Evolutionary conservation across 495 filamentous ascomycete species (phyloP), one percentile per base, ranked within the genome.

Genomic region (Amorphotheca resinae): DNA sequence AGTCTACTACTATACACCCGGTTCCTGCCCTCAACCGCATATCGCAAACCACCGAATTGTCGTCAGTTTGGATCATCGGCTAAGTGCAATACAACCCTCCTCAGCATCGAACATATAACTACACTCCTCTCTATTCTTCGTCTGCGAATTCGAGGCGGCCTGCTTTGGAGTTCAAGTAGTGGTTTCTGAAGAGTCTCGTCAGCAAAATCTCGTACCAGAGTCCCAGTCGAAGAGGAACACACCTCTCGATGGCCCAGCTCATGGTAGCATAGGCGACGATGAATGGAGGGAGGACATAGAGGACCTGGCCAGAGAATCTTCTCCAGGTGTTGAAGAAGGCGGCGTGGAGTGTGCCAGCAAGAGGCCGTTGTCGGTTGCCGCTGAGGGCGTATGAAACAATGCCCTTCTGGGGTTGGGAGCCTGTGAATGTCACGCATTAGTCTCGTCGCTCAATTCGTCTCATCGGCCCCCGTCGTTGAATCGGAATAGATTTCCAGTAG

Each of bases 161-260:
- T 69, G 45, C 64, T 68, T 87, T 87, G 50, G 78, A 84, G 67
- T 87, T 84, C 53, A 84, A 65, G 61, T 76, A 86, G 46, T 85
- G 68, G 64, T 87, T 87, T 61, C 83, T 87, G 18, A 15, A 14
- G 9, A 22, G 2, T 14, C 12, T 17, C 3, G 37, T 54, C 22
- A 51, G 23, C 31, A 9, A 15, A 28, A n/a, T n/a, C 25, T 28
- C 5, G 25, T 11, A 5, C 11, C 11, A 11, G 41, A 15, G n/a
- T 2, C 18, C 12, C 8, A 30, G 18, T 18, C 9, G 23, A 11
- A 14, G n/a, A 18, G 15, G 2, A 28, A 41, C 70, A 42, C 69
- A 85, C 83, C 73, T 73, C 64, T 80, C 75, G 59, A 77, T 73
- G 42, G 83, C 83, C 83, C 83, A 88, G 52, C 78, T 62, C 76